phyloP scores from a whole-genome alignment of 371 early-diverging fungal genomes.

The Gilbertella persicaria region DNA sequence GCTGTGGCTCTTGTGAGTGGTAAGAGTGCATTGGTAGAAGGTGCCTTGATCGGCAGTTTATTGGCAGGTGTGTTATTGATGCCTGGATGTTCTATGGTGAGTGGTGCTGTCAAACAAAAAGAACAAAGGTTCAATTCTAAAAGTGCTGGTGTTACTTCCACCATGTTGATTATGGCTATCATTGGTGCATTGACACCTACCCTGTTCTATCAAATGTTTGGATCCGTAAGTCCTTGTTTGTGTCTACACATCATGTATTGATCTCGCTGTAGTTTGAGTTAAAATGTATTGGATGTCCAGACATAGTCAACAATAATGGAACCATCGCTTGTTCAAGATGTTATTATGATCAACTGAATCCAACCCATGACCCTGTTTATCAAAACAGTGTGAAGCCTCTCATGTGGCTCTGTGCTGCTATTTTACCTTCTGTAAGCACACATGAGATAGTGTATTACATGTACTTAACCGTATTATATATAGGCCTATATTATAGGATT shows the following conservation, averaged over 20 bases:
- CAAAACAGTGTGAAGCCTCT: conserved; percentile 78
- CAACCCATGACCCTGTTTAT: conserved; percentile 83
- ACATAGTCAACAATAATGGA: conserved; percentile 20
- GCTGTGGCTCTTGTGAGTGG: conserved; percentile 86
- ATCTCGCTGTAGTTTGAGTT: conserved; percentile 65
- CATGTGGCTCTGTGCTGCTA: conserved; percentile 86
- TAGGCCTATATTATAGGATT: conserved; percentile 89
- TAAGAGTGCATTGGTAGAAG: conserved; percentile 88
- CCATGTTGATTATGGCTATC: conserved; percentile 92
- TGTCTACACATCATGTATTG: not conserved
- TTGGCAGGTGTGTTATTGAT: conserved; percentile 86
- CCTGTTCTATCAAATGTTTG: conserved; percentile 91
- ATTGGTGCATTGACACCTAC: conserved; percentile 95
- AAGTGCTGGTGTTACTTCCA: conserved; percentile 92
- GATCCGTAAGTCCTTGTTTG: conserved; percentile 51
- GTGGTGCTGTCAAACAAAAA: conserved; percentile 87
- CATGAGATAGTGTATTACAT: not conserved
- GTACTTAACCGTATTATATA: not conserved
- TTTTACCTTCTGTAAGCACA: conserved; percentile 69
- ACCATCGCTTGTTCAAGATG: conserved; percentile 62
- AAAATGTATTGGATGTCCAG: conserved; percentile 58
- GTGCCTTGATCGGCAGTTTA: conserved; percentile 90
- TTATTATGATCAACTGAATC: conserved; percentile 67
- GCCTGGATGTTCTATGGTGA: conserved; percentile 94
- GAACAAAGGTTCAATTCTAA: conserved; percentile 94